These are phyloP conservation scores for Mucor racemosus DNA, from an alignment of 371 early-diverging fungal species.

Conservation along the genomic window DNA sequence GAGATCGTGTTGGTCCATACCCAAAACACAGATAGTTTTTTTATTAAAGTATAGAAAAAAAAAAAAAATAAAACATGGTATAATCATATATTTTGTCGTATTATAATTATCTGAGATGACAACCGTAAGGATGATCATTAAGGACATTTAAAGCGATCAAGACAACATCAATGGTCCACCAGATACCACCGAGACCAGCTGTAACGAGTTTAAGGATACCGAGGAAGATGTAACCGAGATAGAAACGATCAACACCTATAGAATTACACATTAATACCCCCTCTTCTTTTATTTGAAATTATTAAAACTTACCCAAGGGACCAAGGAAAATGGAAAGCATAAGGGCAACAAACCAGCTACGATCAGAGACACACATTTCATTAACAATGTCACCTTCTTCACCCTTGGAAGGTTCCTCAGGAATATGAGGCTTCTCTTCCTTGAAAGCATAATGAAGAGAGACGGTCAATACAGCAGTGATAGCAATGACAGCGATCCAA, in stretches of 20 bases:
- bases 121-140: slow-evolving; percentile 50
- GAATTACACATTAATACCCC: background rate
- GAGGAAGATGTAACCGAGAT: slow-evolving; percentile 62
- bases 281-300: background rate
- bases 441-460: slow-evolving; percentile 40
- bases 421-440: slow-evolving; percentile 12
- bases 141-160: slow-evolving; percentile 53
- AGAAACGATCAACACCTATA: slow-evolving; percentile 65
- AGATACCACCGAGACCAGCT: slow-evolving; percentile 56
- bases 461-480: slow-evolving; percentile 43
- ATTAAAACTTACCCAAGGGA: slow-evolving; percentile 46
- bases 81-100: slow-evolving; percentile 6
- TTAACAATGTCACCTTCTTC: slow-evolving; percentile 13
- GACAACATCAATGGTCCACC: slow-evolving; percentile 52
- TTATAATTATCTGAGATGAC: slow-evolving; percentile 33
- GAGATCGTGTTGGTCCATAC: slow-evolving; percentile 53
- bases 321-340: slow-evolving; percentile 55
- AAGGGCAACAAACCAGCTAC: slow-evolving; percentile 53
- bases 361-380: slow-evolving; percentile 49
- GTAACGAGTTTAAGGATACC: slow-evolving; percentile 52
- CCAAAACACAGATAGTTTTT: slow-evolving; percentile 33
- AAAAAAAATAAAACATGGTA: slow-evolving; percentile 11
- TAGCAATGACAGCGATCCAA: slow-evolving; percentile 42
- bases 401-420: slow-evolving; percentile 18
- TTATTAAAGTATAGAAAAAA: background rate